Evolutionary conservation across 2,329 filamentous ascomycete species (phyloP), one percentile per base, ranked within the genome.

Genomic region (Mariannaea elegans): DNA sequence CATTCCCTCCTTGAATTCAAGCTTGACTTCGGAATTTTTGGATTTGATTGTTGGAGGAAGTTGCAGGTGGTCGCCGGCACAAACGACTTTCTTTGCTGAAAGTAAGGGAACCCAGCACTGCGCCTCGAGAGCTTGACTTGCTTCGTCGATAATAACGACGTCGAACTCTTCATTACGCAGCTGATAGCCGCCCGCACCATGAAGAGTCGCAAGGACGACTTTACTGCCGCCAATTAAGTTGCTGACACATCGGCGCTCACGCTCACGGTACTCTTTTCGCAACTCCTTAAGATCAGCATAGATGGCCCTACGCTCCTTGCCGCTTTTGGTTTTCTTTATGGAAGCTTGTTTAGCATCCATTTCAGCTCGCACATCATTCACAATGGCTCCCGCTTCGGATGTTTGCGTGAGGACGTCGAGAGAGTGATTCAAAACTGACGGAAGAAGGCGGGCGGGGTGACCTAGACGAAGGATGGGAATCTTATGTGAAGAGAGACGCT

Each of bases 21-120:
- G 62, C 66, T 81, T 79, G 6, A 71, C 71, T 69, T 84, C 85
- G 14, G 78, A 80, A 67, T 87, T 89, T 9, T 87, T 78, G 2
- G 91, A 94, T 77, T 97, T 98, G 76, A 99, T 93, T 0, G 94
- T 98, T 13, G 95, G 95, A 18, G 94, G 94, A 53, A 99, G 80
- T 77, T 99, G 95, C 52, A 98, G 80, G 75, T 98, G 95, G 73
- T 99, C 95, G 46, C 95, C 95, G 1, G 95, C 95, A 63, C 97
- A 89, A 8, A 99, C 89, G 8, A 93, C 89, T 79, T 97, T 98
- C 66, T 82, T 87, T 0, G 92, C 92, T 38, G 87, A 84, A 16
- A 97, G 78, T 45, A 99, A 78, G 10, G 95, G 89, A 50, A 98
- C 94, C 95, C 95, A 99, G 78, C 94, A 97, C 76, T 98, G 94